Evolutionary conservation across 768 basidiomycete species (phyloP), one percentile per base, ranked within the genome.

Genomic region (Suillus plorans): DNA sequence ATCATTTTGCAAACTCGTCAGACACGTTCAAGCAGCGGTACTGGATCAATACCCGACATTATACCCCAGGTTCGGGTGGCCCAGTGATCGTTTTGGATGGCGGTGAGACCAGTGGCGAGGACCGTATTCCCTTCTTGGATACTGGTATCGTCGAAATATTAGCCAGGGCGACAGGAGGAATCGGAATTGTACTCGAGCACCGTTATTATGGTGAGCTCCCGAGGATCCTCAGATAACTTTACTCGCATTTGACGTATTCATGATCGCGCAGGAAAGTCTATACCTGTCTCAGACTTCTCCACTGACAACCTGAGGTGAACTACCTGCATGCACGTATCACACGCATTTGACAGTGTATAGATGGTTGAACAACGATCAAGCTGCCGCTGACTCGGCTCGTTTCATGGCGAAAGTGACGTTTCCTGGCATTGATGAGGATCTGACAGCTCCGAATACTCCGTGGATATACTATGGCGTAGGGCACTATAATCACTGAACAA

Each of bases 391-490:
- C 78, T 94, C 93, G 44, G 95, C 95, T 5, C 86, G 91, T 76
- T 97, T 99, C 72, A 94, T 97, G 86, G 80, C 84, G 8, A 85
- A 89, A 66, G 86, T 97, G 73, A 84, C 88, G 70, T 90, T 96
- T 69, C 76, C 82, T 8, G 90, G 87, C 1, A 85, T 95, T 58
- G 77, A 83, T 2, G 88, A 89, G 70, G 85, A 91, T 70, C 70
- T 94, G 68, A 90, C 89, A 20, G 84, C 92, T 13, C 86, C 90
- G 20, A 79, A 78, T 36, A 89, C 89, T 1, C 91, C 92, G 10
- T 95, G 93, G 93, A 94, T 95, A 63, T 95, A 97, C 74, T 97
- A 97, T 70, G 97, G 97, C 16, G 95, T 94, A 74, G 49, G 86
- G 69, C 66, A 28, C 60, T 31, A 18, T 39, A 20, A 25, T 56